Conservation (phyloP, 371 early-diverging fungal species). For the Mortierella sp. region DNA sequence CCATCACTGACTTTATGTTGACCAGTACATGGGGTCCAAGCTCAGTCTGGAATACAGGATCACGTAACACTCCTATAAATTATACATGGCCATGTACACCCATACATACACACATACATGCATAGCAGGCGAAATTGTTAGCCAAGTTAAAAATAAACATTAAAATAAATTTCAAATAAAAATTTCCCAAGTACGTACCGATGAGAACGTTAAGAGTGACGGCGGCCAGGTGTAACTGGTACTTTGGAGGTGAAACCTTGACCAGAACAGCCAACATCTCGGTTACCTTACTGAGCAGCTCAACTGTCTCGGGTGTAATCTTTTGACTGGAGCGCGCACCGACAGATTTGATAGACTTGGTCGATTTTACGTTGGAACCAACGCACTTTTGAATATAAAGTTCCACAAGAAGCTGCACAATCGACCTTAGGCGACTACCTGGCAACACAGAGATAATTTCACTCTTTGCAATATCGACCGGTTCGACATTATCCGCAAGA, state of each 20-base stretch:
- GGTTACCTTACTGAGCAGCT: constrained; percentile 35
- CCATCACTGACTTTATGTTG: constrained; percentile 48
- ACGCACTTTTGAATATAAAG: constrained; percentile 43
- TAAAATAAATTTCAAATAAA: not conserved
- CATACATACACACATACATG: no score
- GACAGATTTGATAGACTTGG: constrained; percentile 18
- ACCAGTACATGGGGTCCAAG: constrained; percentile 42
- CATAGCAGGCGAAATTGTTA: not conserved
- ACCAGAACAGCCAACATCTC: constrained; percentile 44
- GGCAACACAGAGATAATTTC: constrained; percentile 17
- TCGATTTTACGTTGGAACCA: constrained; percentile 16
- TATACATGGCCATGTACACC: not conserved
- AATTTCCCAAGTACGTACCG: constrained; percentile 22
- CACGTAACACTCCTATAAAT: constrained; percentile 39
- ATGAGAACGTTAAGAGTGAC: constrained; percentile 50
- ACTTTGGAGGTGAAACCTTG: constrained; percentile 41
- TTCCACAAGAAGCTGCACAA: constrained; percentile 49
- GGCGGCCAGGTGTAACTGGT: constrained; percentile 46
- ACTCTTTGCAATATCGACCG: not conserved
- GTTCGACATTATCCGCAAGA: not conserved
- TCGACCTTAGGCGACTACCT: constrained; percentile 31
- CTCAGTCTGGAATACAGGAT: constrained; percentile 47
- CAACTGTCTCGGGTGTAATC: constrained; percentile 43
- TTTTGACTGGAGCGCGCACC: constrained; percentile 26
- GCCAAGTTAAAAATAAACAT: not conserved